These are phyloP conservation scores for Pascua sp. DNA, from an alignment of 1,284 basidiomycete species.

Conservation along the genomic window DNA sequence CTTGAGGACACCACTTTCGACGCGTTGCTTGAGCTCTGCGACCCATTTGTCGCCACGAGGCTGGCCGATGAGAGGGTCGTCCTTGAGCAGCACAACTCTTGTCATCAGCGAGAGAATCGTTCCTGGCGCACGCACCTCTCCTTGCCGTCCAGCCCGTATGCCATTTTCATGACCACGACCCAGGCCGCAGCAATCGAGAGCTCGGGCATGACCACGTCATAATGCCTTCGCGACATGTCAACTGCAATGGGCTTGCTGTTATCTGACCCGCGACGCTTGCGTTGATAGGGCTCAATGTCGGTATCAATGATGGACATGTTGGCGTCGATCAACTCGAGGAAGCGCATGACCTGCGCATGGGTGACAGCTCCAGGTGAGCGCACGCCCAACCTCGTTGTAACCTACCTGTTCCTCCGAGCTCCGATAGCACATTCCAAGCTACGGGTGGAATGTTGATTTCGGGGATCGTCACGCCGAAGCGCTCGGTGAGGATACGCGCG, in stretches of 20 bases:
- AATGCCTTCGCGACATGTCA: conserved; percentile 12
- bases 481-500: conserved; percentile 25
- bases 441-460: conserved; percentile 74
- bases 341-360: conserved; percentile 50
- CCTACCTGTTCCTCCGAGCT: conserved; percentile 72
- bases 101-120: conserved; percentile 5
- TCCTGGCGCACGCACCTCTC: conserved; percentile 52
- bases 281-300: conserved; percentile 32
- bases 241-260: not conserved
- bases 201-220: conserved; percentile 63
- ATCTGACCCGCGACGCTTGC: conserved; percentile 33
- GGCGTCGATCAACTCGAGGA: conserved; percentile 34
- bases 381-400: conserved; percentile 47
- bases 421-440: conserved; percentile 71
- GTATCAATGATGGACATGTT: conserved; percentile 43
- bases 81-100: conserved; percentile 13
- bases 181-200: conserved; percentile 63
- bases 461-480: conserved; percentile 65
- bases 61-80: conserved; percentile 60
- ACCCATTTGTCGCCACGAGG: conserved; percentile 59
- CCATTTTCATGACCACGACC: conserved; percentile 72
- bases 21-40: conserved; percentile 49
- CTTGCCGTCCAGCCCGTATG: conserved; percentile 75
- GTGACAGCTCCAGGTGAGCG: conserved; percentile 55
- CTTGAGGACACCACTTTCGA: conserved; percentile 37